phyloP scores from a whole-genome alignment of 306 rosid species.

The Calophaca sinica region DNA sequence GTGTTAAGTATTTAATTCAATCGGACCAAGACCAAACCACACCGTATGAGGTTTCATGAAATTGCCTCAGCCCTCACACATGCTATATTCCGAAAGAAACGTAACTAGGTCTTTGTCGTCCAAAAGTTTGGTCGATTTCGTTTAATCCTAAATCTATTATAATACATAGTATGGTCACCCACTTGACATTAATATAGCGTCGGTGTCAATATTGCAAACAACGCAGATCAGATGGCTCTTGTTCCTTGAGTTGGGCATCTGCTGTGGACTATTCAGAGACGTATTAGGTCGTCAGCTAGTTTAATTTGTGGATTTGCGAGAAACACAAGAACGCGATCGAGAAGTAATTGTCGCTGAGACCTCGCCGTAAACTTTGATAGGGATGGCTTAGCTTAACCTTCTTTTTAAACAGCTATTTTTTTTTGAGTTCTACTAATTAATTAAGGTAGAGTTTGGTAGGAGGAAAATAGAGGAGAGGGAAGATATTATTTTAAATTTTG shows the following conservation, averaged over 20 bases:
- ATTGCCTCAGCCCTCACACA: background rate
- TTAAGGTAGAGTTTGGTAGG: too few relatives aligned
- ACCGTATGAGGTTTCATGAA: background rate
- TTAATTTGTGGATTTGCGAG: background rate
- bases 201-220: too few relatives aligned
- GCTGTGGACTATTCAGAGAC: slow-evolving; percentile 38
- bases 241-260: slow-evolving; percentile 36
- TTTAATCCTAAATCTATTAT: background rate
- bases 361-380: background rate
- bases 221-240: background rate
- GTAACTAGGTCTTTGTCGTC: background rate
- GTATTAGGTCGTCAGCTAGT: slow-evolving; percentile 17
- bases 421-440: too few relatives aligned
- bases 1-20: too few relatives aligned
- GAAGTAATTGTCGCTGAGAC: too few relatives aligned
- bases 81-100: background rate
- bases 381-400: too few relatives aligned
- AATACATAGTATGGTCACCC: slow-evolving; percentile 29
- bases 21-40: too few relatives aligned
- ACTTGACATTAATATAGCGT: slow-evolving; percentile 9
- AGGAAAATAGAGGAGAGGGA: too few relatives aligned
- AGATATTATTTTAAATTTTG: too few relatives aligned
- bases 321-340: background rate
- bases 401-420: too few relatives aligned
- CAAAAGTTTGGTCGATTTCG: slow-evolving; percentile 12